Evolutionary conservation across 208 protist genomes (phyloP).

Genomic region (Herpetomonas samuelpessoai): DNA sequence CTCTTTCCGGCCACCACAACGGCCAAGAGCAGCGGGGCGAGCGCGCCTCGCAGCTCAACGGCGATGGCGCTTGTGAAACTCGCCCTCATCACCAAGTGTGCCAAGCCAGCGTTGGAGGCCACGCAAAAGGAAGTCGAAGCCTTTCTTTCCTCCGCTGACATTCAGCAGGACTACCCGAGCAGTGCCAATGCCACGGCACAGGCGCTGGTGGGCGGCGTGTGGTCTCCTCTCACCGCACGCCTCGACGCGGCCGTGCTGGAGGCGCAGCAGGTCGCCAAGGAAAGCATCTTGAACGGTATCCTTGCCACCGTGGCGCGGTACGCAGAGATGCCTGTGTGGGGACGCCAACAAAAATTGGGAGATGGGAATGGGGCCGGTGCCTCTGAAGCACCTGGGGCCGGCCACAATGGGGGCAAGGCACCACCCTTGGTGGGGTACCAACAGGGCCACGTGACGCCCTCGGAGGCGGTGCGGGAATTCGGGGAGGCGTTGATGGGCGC

Average conservation of each 20-base stretch:
- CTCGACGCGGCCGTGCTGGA: constrained; percentile 27
- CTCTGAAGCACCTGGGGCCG: not conserved
- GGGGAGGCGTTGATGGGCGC: constrained; percentile 85
- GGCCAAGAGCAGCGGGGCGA: not conserved
- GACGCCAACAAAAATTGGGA: not conserved
- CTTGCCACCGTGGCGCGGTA: not conserved
- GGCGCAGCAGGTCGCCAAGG: constrained; percentile 13
- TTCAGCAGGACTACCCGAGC: constrained; percentile 29
- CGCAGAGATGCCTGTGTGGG: not conserved
- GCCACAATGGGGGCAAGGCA: not conserved
- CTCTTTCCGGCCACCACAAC: constrained; percentile 8
- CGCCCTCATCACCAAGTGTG: constrained; percentile 12
- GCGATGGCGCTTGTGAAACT: constrained; percentile 6
- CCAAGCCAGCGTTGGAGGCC: constrained; percentile 27
- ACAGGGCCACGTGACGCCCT: constrained; percentile 40
- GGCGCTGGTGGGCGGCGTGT: constrained; percentile 36
- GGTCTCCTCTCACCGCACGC: constrained; percentile 31
- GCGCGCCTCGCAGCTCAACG: too few species aligned
- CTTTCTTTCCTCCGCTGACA: constrained; percentile 28
- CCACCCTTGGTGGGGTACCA: constrained; percentile 15
- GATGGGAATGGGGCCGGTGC: constrained; percentile 1
- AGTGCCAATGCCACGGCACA: constrained; percentile 16
- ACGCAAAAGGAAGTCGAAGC: constrained; percentile 31
- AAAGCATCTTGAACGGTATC: constrained; percentile 1
- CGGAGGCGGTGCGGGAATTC: constrained; percentile 49